A percentile compares a stretch with the other conserved stretches of the same genome.
These are phyloP conservation scores for Aeschynomene evenia DNA, from an alignment of 306 rosid species.

Conservation along the genomic window DNA sequence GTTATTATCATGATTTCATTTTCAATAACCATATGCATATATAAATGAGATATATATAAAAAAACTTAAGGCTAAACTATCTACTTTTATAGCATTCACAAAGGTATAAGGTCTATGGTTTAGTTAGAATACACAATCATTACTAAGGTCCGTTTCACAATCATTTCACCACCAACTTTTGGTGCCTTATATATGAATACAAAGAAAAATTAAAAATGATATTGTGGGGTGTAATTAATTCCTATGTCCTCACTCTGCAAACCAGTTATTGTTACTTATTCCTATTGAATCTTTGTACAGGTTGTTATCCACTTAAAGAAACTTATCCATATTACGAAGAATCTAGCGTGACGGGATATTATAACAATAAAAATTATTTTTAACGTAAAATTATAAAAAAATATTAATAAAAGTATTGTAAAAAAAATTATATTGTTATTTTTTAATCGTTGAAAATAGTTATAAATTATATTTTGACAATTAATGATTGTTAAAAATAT, in stretches of 20 bases:
- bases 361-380: too few species aligned
- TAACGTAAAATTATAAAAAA: too few species aligned
- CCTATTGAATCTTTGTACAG: neutral
- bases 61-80: conserved; percentile 7
- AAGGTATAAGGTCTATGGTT: conserved; percentile 36
- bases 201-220: neutral
- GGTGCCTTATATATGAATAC: conserved; percentile 7
- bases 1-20: conserved; percentile 6
- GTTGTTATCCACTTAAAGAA: neutral
- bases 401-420: too few species aligned
- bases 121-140: conserved; percentile 45
- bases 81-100: neutral
- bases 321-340: neutral
- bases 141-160: conserved; percentile 26
- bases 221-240: neutral
- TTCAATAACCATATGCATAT: too few species aligned
- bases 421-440: too few species aligned
- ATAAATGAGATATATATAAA: neutral
- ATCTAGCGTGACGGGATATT: too few species aligned
- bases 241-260: neutral
- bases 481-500: too few species aligned
- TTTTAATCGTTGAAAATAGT: too few species aligned
- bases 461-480: too few species aligned
- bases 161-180: conserved; percentile 33
- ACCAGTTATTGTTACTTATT: neutral